phyloP scores from a whole-genome alignment of 352 stramenopile species.

The Halophytophthora batemanensis region DNA sequence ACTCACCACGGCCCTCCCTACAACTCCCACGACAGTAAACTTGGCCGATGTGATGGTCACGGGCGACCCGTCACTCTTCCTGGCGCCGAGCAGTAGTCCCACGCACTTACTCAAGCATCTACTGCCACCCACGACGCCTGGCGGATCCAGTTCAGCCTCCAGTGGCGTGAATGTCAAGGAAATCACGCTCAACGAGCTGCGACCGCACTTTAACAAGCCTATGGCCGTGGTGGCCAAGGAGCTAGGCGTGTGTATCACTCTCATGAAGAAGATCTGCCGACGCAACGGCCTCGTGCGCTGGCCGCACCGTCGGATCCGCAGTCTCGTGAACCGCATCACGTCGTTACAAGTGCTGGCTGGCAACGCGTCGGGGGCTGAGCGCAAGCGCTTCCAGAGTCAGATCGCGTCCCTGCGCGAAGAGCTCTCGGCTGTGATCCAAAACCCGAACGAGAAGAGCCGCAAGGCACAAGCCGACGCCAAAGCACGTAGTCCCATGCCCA shows the following conservation, averaged over 20 bases:
- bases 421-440: slow-evolving; percentile 76
- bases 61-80: slow-evolving; percentile 35
- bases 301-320: slow-evolving; percentile 80
- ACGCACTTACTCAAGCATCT: slow-evolving; percentile 42
- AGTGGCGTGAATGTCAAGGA: slow-evolving; percentile 73
- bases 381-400: slow-evolving; percentile 60
- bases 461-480: slow-evolving; percentile 68
- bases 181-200: slow-evolving; percentile 76
- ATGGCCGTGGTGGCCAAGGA: slow-evolving; percentile 82
- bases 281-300: slow-evolving; percentile 77
- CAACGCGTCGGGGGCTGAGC: slow-evolving; percentile 46
- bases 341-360: slow-evolving; percentile 65
- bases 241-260: slow-evolving; percentile 79
- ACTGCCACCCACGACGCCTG: slow-evolving; percentile 33
- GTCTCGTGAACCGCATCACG: slow-evolving; percentile 79
- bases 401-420: slow-evolving; percentile 61
- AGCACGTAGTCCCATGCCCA: slow-evolving; percentile 26
- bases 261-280: slow-evolving; percentile 88
- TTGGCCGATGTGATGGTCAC: slow-evolving; percentile 50
- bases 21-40: slow-evolving; percentile 25
- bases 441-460: slow-evolving; percentile 82
- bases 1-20: slow-evolving; percentile 20
- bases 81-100: slow-evolving; percentile 33
- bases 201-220: slow-evolving; percentile 82
- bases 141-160: slow-evolving; percentile 23